Evolutionary conservation across 139 green algal species (phyloP), one percentile per base, ranked within the genome.

Genomic region (Chlorella sp.): DNA sequence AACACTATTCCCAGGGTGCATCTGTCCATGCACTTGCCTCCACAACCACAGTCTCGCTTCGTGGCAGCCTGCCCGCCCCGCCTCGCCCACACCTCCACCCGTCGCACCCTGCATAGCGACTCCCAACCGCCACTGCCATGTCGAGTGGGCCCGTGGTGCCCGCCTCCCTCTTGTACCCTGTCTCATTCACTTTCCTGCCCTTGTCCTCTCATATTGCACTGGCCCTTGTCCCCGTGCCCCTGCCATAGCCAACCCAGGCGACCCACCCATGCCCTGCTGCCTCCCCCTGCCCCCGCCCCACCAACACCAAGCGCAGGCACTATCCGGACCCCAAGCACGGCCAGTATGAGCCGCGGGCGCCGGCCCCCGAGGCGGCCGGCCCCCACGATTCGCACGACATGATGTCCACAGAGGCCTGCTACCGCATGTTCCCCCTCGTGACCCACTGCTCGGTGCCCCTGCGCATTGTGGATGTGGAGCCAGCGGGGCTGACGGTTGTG

Each of bases 341-440:
- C 39, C 71, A 76, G 42, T 83, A 64, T 40, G 85, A 84, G 68
- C 36, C 61, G 34, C 40, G 53, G 71, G 30, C 37, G 18, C 34
- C 37, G 34, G 14, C 75, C 0, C 18, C 18, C 18, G 39, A 40
- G 5, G 71, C 73, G 5, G 48, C 32, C 2, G 24, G 64, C 21
- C 48, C 36, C 42, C 34, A 61, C 71, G 66, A 89, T 5, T n/a
- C 36, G 32, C 34, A 61, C 71, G 66, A 89, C 66, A 69, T 88
- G 86, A 89, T 89, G 71, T 57, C 37, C 37, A 86, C 77, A n/a
- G 77, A 85, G 48, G 76, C 66, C 21, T 89, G 85, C 73, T 89
- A 83, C 85, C 34, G 48, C 3, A 28, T 88, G n/a, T 91, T 91
- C 76, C 88, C 88, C 22, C 76, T 83, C 1, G 60, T 87, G 30